These are phyloP conservation scores for Nicotiana undulata DNA, from an alignment of 257 asterid genomes.

Conservation along the genomic window DNA sequence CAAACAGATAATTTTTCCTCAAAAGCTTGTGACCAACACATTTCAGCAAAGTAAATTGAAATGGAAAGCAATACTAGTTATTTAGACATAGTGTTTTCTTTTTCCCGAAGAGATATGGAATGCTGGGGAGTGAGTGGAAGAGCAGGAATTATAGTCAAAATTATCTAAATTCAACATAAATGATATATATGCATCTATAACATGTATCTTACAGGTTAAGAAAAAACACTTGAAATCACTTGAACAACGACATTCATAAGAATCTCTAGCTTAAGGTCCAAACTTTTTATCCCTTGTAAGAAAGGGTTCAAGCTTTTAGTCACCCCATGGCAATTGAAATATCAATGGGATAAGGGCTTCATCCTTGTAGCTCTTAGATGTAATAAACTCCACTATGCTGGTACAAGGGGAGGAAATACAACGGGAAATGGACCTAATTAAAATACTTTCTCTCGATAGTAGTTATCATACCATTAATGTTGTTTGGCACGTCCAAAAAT, in stretches of 20 bases:
- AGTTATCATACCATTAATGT: not conserved
- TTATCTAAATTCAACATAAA: not conserved
- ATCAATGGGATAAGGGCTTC: not conserved
- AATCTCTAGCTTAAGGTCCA: not conserved
- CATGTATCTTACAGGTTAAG: not conserved
- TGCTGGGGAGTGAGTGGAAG: not conserved
- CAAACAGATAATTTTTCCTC: not conserved
- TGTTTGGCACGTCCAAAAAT: not conserved
- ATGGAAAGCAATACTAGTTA: not conserved
- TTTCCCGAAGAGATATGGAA: not conserved
- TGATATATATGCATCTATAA: not conserved
- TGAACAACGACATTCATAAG: not conserved
- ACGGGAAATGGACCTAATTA: not conserved
- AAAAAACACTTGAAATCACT: not conserved
- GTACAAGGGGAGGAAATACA: not conserved
- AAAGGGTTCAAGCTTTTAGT: not conserved
- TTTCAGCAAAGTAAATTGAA: not conserved
- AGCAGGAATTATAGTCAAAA: not conserved
- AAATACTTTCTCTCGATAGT: not conserved
- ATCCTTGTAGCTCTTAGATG: not conserved
- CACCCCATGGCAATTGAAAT: not conserved
- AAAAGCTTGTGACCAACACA: not conserved
- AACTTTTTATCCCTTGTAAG: not conserved
- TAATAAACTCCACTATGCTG: not conserved
- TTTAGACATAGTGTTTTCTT: not conserved